Conservation (phyloP, 768 basidiomycete species). For the Mycena polygramma region DNA sequence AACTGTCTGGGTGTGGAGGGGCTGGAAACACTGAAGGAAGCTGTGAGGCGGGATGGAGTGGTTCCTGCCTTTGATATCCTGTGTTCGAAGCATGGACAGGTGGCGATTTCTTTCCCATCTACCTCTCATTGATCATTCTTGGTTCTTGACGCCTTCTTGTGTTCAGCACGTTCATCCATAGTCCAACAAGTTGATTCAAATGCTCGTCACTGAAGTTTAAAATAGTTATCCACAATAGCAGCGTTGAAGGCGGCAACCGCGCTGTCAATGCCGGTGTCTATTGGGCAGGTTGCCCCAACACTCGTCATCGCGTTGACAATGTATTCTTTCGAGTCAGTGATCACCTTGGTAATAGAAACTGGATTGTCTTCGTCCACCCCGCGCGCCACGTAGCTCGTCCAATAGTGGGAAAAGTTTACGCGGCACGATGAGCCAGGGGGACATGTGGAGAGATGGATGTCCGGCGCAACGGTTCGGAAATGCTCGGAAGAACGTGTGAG, state of each 20-base stretch:
- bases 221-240: background rate
- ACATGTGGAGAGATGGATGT: background rate
- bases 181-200: too few relatives aligned
- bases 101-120: background rate
- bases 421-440: background rate
- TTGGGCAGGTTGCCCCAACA: background rate
- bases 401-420: background rate
- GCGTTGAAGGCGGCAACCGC: slow-evolving; percentile 6
- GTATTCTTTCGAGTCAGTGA: background rate
- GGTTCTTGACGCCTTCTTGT: too few relatives aligned
- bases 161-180: too few relatives aligned
- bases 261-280: background rate
- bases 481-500: background rate
- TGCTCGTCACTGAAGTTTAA: background rate
- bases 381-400: background rate
- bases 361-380: background rate
- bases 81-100: background rate
- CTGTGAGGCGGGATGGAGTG: background rate
- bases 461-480: background rate
- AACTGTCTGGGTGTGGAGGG: background rate
- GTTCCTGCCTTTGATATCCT: background rate
- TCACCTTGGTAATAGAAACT: background rate
- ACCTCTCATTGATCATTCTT: background rate
- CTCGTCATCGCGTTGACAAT: background rate
- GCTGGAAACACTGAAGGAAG: background rate